A percentile compares a stretch with the other conserved stretches of the same genome.
phyloP scores from a whole-genome alignment of 169 alveolate genomes.

The Cryptosporidium meleagridis region DNA sequence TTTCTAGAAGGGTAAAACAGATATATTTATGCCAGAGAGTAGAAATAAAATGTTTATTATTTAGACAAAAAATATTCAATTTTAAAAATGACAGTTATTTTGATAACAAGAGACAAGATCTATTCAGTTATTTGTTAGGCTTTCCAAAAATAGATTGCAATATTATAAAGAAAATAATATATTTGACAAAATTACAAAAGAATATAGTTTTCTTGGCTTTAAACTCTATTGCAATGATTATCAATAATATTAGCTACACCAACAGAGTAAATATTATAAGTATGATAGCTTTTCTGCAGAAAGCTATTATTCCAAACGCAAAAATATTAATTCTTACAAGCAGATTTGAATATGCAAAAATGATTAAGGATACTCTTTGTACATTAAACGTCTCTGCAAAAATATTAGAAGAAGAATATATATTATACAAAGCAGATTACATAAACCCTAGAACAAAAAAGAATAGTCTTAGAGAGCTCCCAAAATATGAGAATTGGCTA shows the following conservation, averaged over 20 bases:
- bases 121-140: constrained; percentile 13
- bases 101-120: not conserved
- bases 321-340: constrained; percentile 13
- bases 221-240: not conserved
- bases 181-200: constrained; percentile 7
- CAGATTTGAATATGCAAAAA: constrained; percentile 3
- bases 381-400: not conserved
- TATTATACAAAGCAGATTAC: not conserved
- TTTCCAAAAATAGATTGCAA: not conserved
- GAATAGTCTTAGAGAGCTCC: not conserved
- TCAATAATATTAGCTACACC: not conserved
- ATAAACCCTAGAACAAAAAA: not conserved
- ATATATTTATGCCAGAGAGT: not conserved
- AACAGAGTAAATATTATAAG: not conserved
- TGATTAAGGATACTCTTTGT: not conserved
- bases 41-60: not conserved
- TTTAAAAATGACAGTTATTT: not conserved
- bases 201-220: constrained; percentile 2
- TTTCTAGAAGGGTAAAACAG: not conserved
- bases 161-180: not conserved
- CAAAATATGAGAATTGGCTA: not conserved
- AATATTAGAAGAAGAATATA: not conserved
- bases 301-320: not conserved
- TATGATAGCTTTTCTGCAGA: not conserved
- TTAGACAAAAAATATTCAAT: not conserved